Base-by-base conservation (phyloP, 2,329 filamentous ascomycete species). In the Stylonectria norvegica region DNA sequence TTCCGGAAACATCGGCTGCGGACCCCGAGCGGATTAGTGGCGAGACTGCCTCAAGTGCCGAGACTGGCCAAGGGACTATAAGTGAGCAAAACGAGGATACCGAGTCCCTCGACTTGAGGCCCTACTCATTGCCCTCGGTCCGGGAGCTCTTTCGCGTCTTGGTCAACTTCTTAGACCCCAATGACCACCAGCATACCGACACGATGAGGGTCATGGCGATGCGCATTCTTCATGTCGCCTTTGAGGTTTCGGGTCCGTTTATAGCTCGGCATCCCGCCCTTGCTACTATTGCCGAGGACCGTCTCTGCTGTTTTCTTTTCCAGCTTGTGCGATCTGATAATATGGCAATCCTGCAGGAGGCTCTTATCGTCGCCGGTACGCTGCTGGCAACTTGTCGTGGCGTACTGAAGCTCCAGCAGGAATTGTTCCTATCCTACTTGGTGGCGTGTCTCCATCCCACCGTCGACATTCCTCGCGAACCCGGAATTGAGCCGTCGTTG, bases 191-290 rank as follows among this genome's bases (percentile, higher is more conserved):
- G 54, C 88, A 96, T 63, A 94, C 89, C 3, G 93, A 98, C 60
- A 85, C 88, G 1, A 93, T 97, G 85, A 81, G 91, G 53, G 89
- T 98, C 28, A 98, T 98, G 90, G 93, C 93, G 14, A 70, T 98
- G 50, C 82, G 93, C 30, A 97, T 98, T 49, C 93, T 98, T 40
- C 93, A 98, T 62, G 93, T 98, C 31, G 93, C 93, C 2, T 77
- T 98, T 16, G 93, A 98, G 66, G 91, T 98, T 42, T 89, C 93
- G 2, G 93, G 93, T 0, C 91, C 93, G 4, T 95, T 90, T 6
- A 96, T 98, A 59, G 88, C 90, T 34, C 86, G 86, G 48, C 93
- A 98, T 61, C 90, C 91, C 5, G 88, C 86, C 42, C 71, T 98
- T 36, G 90, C 91, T 9, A 81, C 78, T 4, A 78, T 98, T 40